phyloP scores from a whole-genome alignment of 1,284 basidiomycete genomes.

The Bondarzewia mesenterica region DNA sequence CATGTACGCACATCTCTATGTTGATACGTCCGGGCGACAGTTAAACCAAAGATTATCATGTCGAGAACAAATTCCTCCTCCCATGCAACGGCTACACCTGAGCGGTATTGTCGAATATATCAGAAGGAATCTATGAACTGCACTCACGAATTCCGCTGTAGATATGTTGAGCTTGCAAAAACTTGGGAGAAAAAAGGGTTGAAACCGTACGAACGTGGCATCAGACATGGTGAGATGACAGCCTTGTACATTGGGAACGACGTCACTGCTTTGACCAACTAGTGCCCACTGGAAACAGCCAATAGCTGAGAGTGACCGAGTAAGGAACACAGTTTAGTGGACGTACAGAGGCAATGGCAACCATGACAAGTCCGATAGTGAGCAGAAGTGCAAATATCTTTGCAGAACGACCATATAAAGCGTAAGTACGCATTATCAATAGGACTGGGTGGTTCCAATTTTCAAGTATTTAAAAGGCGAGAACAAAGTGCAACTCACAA shows the following conservation, averaged over 20 bases:
- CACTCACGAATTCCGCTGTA: not conserved
- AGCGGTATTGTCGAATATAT: not conserved
- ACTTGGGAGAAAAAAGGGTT: too few species aligned
- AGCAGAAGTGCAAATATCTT: not conserved
- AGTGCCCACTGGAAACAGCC: not conserved
- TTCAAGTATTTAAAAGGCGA: not conserved
- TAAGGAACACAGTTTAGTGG: too few species aligned
- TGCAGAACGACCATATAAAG: not conserved
- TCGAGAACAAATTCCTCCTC: not conserved
- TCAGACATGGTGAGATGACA: not conserved
- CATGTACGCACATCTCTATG: not conserved
- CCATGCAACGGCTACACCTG: not conserved
- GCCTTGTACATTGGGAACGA: not conserved
- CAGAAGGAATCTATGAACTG: not conserved
- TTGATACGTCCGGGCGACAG: not conserved
- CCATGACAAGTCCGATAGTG: not conserved
- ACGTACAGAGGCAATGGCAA: not conserved
- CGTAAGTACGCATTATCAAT: not conserved
- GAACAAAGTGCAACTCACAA: not conserved
- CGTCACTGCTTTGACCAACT: not conserved
- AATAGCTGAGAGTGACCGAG: not conserved
- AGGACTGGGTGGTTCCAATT: not conserved
- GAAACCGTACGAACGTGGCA: not conserved
- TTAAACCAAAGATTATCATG: not conserved
- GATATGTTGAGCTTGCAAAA: too few species aligned